phyloP scores from a whole-genome alignment of 495 filamentous ascomycete species.

The Copromyces sp. region DNA sequence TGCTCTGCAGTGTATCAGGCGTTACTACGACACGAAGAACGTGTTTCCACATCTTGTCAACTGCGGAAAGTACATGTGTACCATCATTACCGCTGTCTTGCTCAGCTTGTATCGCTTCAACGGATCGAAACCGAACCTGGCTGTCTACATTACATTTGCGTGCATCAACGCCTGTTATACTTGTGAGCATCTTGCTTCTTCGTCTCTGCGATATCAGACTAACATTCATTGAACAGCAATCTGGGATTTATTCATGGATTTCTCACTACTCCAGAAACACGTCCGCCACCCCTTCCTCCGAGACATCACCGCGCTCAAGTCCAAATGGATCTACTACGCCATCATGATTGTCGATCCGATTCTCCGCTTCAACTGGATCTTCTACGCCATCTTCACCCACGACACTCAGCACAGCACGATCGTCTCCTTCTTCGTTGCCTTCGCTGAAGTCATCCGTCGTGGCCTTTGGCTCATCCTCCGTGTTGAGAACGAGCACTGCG shows the following conservation, averaged over 20 bases:
- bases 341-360: constrained; percentile 79
- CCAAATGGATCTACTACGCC: constrained; percentile 68
- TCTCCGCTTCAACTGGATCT: constrained; percentile 92
- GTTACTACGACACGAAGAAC: constrained; percentile 78
- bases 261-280: constrained; percentile 71
- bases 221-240: constrained; percentile 36
- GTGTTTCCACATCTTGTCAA: constrained; percentile 90
- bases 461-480: constrained; percentile 88
- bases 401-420: constrained; percentile 73
- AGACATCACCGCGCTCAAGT: constrained; percentile 68
- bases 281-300: constrained; percentile 61
- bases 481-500: constrained; percentile 94
- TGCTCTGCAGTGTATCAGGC: constrained; percentile 79
- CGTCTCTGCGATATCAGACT: not conserved
- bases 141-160: constrained; percentile 70
- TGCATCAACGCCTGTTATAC: constrained; percentile 72
- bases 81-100: constrained; percentile 66
- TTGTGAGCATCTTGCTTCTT: constrained; percentile 38
- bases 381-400: constrained; percentile 73
- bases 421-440: constrained; percentile 61
- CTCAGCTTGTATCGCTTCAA: constrained; percentile 77
- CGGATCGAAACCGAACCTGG: constrained; percentile 36
- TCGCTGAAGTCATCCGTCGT: constrained; percentile 70
- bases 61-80: constrained; percentile 81
- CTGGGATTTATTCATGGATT: constrained; percentile 99